Evolutionary conservation across 1,284 basidiomycete species (phyloP).

Genomic region (Leucoagaricus sp.): DNA sequence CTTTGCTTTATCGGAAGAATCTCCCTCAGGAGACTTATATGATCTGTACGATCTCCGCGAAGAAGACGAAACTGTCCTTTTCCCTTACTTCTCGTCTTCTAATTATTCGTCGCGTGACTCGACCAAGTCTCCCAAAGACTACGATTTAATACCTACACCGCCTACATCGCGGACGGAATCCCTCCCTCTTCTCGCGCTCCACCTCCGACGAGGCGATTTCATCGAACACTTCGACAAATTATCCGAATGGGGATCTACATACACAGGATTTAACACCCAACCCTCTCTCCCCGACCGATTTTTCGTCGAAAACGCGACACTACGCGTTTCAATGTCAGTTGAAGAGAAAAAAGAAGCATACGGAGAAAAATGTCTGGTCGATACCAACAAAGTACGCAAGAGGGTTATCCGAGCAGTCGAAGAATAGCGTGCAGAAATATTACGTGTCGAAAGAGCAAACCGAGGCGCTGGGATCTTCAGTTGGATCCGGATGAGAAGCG

Average conservation of each 20-base stretch:
- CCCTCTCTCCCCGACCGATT: constrained; percentile 36
- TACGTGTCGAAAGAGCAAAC: background rate
- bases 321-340: constrained; percentile 23
- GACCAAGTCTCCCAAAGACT: background rate
- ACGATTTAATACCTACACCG: background rate
- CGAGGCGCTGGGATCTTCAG: background rate
- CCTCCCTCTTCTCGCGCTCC: constrained; percentile 47
- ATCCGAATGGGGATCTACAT: constrained; percentile 39
- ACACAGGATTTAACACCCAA: constrained; percentile 48
- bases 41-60: constrained; percentile 30
- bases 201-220: constrained; percentile 65
- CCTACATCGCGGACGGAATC: constrained; percentile 3
- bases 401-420: constrained; percentile 12
- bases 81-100: background rate
- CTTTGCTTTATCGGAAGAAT: constrained; percentile 25
- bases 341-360: constrained; percentile 28
- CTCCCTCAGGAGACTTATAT: constrained; percentile 24
- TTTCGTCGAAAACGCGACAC: constrained; percentile 25
- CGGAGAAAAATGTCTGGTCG: constrained; percentile 19
- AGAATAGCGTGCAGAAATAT: constrained; percentile 7
- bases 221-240: constrained; percentile 50
- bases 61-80: constrained; percentile 19
- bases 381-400: constrained; percentile 7
- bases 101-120: too few species aligned
- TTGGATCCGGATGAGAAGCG: constrained; percentile 7